Percentiles rank a stretch among this genome's conserved stretches.
Evolutionary conservation across 2,329 filamentous ascomycete species (phyloP).

Genomic region (Sclerotinia spermophila): DNA sequence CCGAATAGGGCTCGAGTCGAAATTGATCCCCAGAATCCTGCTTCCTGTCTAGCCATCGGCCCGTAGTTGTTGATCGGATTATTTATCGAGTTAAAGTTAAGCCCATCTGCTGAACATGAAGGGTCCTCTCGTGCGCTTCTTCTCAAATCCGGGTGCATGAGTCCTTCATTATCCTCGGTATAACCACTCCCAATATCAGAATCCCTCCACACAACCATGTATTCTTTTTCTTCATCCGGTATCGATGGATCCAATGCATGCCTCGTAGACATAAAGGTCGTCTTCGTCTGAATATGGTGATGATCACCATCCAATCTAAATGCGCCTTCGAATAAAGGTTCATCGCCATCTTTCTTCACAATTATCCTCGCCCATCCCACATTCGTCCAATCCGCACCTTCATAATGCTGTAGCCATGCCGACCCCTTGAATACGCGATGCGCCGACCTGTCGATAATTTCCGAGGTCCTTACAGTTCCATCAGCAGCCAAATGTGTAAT

Average conservation of each 20-base stretch:
- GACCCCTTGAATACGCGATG: slow-evolving; percentile 84
- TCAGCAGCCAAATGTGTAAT: slow-evolving; percentile 70
- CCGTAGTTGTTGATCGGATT: slow-evolving; percentile 59
- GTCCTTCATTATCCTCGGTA: slow-evolving; percentile 42
- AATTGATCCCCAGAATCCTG: slow-evolving; percentile 55
- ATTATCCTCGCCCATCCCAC: slow-evolving; percentile 85
- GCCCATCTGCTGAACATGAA: slow-evolving; percentile 69
- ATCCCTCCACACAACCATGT: slow-evolving; percentile 89
- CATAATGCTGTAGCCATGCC: slow-evolving; percentile 63
- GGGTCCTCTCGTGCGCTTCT: slow-evolving; percentile 37
- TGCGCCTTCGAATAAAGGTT: slow-evolving; percentile 84
- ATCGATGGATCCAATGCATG: slow-evolving; percentile 65
- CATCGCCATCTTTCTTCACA: slow-evolving; percentile 68
- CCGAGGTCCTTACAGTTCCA: slow-evolving; percentile 62
- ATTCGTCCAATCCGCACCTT: slow-evolving; percentile 65
- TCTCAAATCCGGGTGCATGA: slow-evolving; percentile 45
- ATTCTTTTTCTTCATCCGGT: slow-evolving; percentile 56
- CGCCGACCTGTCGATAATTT: slow-evolving; percentile 65
- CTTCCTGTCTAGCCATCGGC: slow-evolving; percentile 44
- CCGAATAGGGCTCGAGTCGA: slow-evolving; percentile 66
- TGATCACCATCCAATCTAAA: slow-evolving; percentile 78
- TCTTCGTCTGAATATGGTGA: slow-evolving; percentile 78
- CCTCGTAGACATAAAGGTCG: slow-evolving; percentile 70
- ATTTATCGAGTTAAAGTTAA: slow-evolving; percentile 74
- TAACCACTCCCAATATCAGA: slow-evolving; percentile 63